phyloP scores from a whole-genome alignment of 208 protist genomes.

The Acanthamoeba divionensis region DNA sequence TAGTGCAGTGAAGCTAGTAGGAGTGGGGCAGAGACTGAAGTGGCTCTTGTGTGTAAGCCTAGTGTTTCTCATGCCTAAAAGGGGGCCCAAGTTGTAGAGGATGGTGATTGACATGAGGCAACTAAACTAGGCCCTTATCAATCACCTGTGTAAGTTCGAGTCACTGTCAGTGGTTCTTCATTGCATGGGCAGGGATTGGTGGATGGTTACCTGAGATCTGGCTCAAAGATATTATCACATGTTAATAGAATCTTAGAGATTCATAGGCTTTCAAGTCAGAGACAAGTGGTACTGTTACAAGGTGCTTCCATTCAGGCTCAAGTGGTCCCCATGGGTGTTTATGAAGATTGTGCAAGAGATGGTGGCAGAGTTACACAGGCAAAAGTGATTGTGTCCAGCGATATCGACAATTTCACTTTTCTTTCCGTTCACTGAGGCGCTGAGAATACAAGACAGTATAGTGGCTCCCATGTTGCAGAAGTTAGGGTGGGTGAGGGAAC shows the following conservation, averaged over 20 bases:
- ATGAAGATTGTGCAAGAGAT: neutral
- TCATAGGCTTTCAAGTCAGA: neutral
- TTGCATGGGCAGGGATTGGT: neutral
- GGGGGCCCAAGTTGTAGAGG: neutral
- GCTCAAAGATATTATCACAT: neutral
- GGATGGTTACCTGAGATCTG: neutral
- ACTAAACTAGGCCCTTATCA: neutral
- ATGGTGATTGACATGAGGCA: neutral
- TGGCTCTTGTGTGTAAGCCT: neutral
- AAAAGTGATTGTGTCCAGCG: neutral
- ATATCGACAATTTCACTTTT: neutral
- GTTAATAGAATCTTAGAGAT: neutral
- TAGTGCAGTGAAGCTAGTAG: neutral
- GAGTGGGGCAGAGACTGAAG: neutral
- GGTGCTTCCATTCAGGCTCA: neutral
- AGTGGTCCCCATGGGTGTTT: neutral
- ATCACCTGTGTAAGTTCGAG: neutral
- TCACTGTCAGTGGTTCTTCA: neutral
- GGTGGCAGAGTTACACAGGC: neutral
- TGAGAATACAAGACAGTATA: neutral
- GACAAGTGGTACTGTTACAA: neutral
- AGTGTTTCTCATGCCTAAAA: neutral
- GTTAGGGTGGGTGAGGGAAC: neutral
- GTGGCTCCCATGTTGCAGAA: neutral
- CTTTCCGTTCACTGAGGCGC: neutral